These are phyloP conservation scores for Kernera saxatilis DNA, from an alignment of 345 rosid genomes.

Conservation along the genomic window DNA sequence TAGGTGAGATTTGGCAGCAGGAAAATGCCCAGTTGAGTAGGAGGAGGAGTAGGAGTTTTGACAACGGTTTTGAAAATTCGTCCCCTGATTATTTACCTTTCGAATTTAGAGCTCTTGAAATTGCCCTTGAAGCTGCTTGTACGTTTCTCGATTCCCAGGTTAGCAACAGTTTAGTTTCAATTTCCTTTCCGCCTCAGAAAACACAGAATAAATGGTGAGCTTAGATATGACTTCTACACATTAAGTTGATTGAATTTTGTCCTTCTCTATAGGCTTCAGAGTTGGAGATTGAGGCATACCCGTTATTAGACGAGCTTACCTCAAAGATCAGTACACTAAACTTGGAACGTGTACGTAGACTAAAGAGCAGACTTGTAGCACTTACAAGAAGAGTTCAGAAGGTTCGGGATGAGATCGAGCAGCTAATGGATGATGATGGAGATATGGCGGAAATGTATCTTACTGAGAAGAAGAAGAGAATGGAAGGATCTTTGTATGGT, in stretches of 20 bases:
- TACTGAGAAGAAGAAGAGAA: conserved; percentile 86
- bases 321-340: conserved; percentile 96
- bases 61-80: conserved; percentile 52
- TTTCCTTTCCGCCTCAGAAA: background rate
- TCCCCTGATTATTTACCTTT: conserved; percentile 98
- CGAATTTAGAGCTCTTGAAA: conserved; percentile 94
- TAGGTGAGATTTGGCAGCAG: conserved; percentile 72
- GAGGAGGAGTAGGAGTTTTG: conserved; percentile 63
- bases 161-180: conserved; percentile 20
- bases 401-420: conserved; percentile 99
- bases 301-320: conserved; percentile 87
- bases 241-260: conserved; percentile 15
- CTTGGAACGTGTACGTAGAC: conserved; percentile 88
- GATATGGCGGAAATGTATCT: conserved; percentile 99
- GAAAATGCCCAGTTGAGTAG: conserved; percentile 48
- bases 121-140: conserved; percentile 96
- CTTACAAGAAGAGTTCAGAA: conserved; percentile 93
- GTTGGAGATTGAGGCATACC: conserved; percentile 98
- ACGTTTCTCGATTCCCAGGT: conserved; percentile 99
- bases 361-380: conserved; percentile 96
- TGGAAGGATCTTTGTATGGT: conserved; percentile 73
- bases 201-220: background rate
- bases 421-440: conserved; percentile 99
- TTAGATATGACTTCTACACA: background rate
- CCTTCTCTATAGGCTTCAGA: conserved; percentile 76